Base-by-base conservation (phyloP, 2,329 filamentous ascomycete species). In the Amylocarpus encephaloides region DNA sequence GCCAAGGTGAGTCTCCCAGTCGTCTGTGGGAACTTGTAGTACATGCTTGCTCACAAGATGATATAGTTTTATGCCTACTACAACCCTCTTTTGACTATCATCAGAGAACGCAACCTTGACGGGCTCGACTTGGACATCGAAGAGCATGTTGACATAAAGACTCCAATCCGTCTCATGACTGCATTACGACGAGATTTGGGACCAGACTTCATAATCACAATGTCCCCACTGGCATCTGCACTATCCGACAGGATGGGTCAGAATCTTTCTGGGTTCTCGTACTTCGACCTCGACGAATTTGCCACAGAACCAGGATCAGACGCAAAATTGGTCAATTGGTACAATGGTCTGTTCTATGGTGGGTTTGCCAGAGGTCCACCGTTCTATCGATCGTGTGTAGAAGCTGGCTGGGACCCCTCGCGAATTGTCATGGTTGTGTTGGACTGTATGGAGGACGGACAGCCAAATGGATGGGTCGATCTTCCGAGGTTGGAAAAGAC, bases 261-360 rank as follows among this genome's bases (percentile, higher is more conserved):
- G 30, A 85, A 87, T 64, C 75, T 94, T 6, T 89, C 85, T 46
- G 89, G 89, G 0, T 95, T 95, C 67, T 77, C 81, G 64, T 94
- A 95, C 67, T 74, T 80, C 35, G 72, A 80, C 12, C 77, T 95
- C 1, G 88, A 94, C 64, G 71, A 22, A 11, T 51, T 53, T 34
- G 55, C 55, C n/a, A 59, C 57, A 2, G 50, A 54, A 12, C 56
- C 58, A 10, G 54, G 54, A n/a, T 57, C 56, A 3, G 58, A 59
- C 6, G 46, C 41, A 6, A 60, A 57, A 16, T 74, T 40, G 33
- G 85, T 95, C 18, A 74, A 77, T 6, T 95, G 88, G 80, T 95
- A 94, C 68, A 94, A 94, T 64, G 76, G 83, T 7, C 89, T 95
- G 65, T 94, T 95, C 68, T 95, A 95, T 73, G 92, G 86, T 62